Conservation (phyloP, 2,329 filamentous ascomycete species). For the Pseudogymnoascus sp. region DNA sequence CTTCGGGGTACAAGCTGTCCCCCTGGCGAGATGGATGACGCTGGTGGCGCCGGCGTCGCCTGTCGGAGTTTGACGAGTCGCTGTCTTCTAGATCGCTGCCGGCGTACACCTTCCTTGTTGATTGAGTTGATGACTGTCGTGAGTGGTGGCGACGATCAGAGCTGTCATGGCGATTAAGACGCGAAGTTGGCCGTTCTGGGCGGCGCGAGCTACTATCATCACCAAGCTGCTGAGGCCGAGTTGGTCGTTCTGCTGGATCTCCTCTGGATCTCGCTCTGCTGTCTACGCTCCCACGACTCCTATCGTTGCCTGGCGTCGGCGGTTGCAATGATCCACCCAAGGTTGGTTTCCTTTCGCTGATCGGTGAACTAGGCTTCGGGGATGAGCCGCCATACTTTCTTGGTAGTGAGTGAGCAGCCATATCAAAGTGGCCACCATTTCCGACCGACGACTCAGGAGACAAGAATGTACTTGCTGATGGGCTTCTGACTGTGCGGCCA, state of each 20-base stretch:
- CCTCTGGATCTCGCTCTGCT: constrained; percentile 15
- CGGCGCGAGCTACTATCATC: constrained; percentile 20
- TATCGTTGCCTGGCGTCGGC: constrained; percentile 18
- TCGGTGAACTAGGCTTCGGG: not conserved
- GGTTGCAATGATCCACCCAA: constrained; percentile 12
- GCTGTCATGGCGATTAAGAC: constrained; percentile 15
- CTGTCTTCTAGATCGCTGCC: constrained; percentile 24
- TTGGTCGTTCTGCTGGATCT: constrained; percentile 21
- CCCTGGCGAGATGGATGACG: constrained; percentile 11
- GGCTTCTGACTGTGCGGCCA: constrained; percentile 12
- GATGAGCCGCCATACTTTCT: constrained; percentile 1
- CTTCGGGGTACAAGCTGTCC: constrained; percentile 15
- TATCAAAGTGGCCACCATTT: not conserved
- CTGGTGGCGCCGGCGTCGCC: constrained; percentile 14
- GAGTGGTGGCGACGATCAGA: constrained; percentile 17
- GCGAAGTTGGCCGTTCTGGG: constrained; percentile 18
- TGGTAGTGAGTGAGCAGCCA: not conserved
- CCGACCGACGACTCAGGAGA: not conserved
- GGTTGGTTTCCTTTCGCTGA: not conserved
- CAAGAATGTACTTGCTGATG: not conserved
- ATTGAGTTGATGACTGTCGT: constrained; percentile 19
- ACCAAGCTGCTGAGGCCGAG: constrained; percentile 20
- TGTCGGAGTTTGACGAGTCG: constrained; percentile 25
- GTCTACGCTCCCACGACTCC: constrained; percentile 18
- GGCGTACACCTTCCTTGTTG: constrained; percentile 11